These are phyloP conservation scores for Plectranthus barbatus DNA, from an alignment of 257 asterid species.

Conservation along the genomic window DNA sequence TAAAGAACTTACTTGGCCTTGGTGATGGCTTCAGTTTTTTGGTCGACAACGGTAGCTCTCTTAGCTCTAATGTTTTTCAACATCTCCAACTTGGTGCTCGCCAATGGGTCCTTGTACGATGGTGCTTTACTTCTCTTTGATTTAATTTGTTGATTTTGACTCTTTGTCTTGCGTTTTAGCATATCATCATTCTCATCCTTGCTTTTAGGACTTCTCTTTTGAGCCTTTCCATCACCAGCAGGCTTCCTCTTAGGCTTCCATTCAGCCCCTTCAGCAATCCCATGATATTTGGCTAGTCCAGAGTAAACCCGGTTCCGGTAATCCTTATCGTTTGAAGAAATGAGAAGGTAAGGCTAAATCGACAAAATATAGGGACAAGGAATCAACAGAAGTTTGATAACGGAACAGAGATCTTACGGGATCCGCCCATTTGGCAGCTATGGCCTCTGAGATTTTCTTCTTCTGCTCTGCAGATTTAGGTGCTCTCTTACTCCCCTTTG, in stretches of 20 bases:
- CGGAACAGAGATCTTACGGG: constrained; percentile 48
- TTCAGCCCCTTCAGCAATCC: constrained; percentile 41
- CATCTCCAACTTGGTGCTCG: constrained; percentile 73
- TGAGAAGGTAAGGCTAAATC: neutral
- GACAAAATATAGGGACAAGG: neutral
- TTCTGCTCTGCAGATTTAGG: constrained; percentile 89
- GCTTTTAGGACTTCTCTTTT: constrained; percentile 31
- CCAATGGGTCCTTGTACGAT: constrained; percentile 68
- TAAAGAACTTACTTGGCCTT: constrained; percentile 62
- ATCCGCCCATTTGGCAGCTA: constrained; percentile 95
- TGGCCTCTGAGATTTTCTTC: constrained; percentile 79
- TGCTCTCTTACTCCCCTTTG: constrained; percentile 76
- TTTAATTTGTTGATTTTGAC: constrained; percentile 27
- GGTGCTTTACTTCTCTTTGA: constrained; percentile 43
- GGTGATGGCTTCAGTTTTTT: constrained; percentile 43
- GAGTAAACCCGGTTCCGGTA: constrained; percentile 66
- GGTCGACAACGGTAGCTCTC: constrained; percentile 45
- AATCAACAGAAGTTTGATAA: neutral
- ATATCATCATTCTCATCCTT: constrained; percentile 23
- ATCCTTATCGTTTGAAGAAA: constrained; percentile 25
- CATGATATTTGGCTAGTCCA: constrained; percentile 63
- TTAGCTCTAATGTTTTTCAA: constrained; percentile 63
- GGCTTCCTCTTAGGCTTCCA: constrained; percentile 57
- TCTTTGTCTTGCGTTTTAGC: constrained; percentile 23
- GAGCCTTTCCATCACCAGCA: constrained; percentile 36